phyloP scores from a whole-genome alignment of 345 rosid species.

The Murraya koenigii region DNA sequence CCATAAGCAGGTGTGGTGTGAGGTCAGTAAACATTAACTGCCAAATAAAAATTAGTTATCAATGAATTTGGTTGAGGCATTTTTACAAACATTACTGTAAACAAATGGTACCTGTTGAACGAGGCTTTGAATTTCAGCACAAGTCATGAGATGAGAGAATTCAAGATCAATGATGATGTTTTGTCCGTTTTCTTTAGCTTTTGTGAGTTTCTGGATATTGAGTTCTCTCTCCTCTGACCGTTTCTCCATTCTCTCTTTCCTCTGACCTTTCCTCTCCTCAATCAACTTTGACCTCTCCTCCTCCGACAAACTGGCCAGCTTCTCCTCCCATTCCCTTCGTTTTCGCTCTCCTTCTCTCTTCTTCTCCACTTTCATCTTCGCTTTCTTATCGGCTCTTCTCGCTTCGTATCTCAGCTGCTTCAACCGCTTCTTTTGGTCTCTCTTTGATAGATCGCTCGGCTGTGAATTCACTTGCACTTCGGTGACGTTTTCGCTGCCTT shows the following conservation, averaged over 20 bases:
- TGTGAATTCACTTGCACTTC: slow-evolving; percentile 13
- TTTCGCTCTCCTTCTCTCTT: slow-evolving; percentile 60
- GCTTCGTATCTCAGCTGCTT: slow-evolving; percentile 75
- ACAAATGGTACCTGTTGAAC: slow-evolving; percentile 65
- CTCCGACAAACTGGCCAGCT: slow-evolving; percentile 45
- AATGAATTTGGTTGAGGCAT: background rate
- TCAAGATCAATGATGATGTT: slow-evolving; percentile 81
- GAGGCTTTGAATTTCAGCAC: slow-evolving; percentile 75
- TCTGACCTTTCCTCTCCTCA: slow-evolving; percentile 55
- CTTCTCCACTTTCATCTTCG: slow-evolving; percentile 64
- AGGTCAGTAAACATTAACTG: no score
- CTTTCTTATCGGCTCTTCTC: slow-evolving; percentile 91
- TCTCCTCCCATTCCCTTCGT: slow-evolving; percentile 60
- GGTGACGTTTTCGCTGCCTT: slow-evolving; percentile 13
- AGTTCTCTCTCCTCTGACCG: slow-evolving; percentile 63
- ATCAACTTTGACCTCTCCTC: slow-evolving; percentile 68
- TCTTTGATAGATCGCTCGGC: slow-evolving; percentile 52
- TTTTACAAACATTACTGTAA: background rate
- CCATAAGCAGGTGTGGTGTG: no score
- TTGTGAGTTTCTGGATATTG: slow-evolving; percentile 55
- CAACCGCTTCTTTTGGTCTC: slow-evolving; percentile 75
- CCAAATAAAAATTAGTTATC: no score
- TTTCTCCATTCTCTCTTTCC: slow-evolving; percentile 76
- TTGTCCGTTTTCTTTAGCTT: slow-evolving; percentile 64
- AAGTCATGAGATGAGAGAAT: slow-evolving; percentile 74